Evolutionary conservation across 441 rosid species (phyloP).

Genomic region (Gossypium trilobum): DNA sequence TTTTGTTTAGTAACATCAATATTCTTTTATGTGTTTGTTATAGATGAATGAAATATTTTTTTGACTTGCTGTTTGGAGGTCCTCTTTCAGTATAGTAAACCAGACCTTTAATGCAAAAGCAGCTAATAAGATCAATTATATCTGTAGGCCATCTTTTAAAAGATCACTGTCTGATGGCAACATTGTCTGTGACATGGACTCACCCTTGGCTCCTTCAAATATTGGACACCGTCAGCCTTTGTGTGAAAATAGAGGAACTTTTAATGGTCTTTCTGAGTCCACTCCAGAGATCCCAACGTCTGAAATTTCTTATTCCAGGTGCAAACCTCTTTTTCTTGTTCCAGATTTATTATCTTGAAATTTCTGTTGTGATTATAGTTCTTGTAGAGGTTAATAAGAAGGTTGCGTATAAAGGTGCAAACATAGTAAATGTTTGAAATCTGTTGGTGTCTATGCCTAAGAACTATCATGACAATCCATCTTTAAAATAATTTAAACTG

Average conservation of each 20-base stretch:
- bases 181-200: slow-evolving; percentile 42
- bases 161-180: slow-evolving; percentile 91
- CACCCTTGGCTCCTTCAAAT: slow-evolving; percentile 28
- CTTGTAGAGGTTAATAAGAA: neutral
- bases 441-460: neutral
- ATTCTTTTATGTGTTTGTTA: neutral
- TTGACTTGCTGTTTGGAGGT: neutral
- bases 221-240: slow-evolving; percentile 29
- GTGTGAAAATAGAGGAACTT: slow-evolving; percentile 28
- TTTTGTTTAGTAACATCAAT: neutral
- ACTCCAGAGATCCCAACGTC: slow-evolving; percentile 53
- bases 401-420: neutral
- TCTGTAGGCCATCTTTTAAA: slow-evolving; percentile 52
- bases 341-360: neutral
- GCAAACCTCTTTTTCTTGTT: neutral
- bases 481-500: neutral
- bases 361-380: neutral
- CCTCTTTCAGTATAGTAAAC: neutral
- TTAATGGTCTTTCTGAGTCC: slow-evolving; percentile 58
- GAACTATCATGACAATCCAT: neutral
- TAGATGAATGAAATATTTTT: neutral
- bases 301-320: slow-evolving; percentile 55
- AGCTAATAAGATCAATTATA: slow-evolving; percentile 5
- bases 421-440: neutral
- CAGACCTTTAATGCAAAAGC: neutral